phyloP scores from a whole-genome alignment of 2,329 filamentous ascomycete genomes.

The Elsinoe australis region DNA sequence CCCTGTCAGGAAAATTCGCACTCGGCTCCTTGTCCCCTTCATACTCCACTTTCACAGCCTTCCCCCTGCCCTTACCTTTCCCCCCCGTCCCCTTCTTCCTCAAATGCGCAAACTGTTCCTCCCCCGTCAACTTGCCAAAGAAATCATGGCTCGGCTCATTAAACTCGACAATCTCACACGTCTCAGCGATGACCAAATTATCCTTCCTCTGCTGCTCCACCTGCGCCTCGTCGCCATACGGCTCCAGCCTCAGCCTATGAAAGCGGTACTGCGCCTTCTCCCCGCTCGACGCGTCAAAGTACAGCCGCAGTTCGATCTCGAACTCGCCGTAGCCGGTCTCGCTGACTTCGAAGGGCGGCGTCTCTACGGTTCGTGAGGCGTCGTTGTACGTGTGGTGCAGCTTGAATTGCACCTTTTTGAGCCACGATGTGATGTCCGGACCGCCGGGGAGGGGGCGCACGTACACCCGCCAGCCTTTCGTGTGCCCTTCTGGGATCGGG shows the following conservation, averaged over 20 bases:
- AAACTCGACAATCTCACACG: constrained; percentile 91
- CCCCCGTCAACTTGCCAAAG: constrained; percentile 75
- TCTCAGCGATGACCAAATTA: constrained; percentile 65
- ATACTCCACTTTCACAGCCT: constrained; percentile 43
- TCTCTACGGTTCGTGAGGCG: constrained; percentile 75
- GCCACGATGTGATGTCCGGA: constrained; percentile 82
- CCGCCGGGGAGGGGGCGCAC: constrained; percentile 83
- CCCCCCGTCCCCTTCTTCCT: constrained; percentile 51
- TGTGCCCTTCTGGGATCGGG: constrained; percentile 79
- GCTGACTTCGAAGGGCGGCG: constrained; percentile 66
- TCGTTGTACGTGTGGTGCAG: constrained; percentile 95
- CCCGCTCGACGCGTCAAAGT: constrained; percentile 77
- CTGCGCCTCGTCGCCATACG: constrained; percentile 73
- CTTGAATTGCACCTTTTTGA: constrained; percentile 96
- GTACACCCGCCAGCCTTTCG: constrained; percentile 93
- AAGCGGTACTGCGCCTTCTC: constrained; percentile 96
- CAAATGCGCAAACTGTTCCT: constrained; percentile 50
- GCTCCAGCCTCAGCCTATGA: constrained; percentile 84
- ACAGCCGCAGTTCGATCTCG: constrained; percentile 89
- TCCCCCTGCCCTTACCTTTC: constrained; percentile 45
- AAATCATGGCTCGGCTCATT: constrained; percentile 94
- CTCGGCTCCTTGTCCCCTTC: constrained; percentile 53
- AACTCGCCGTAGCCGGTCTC: constrained; percentile 99
- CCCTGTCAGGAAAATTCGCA: constrained; percentile 64
- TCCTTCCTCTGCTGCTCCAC: constrained; percentile 56